A percentile compares a stretch with the other conserved stretches of the same genome.
These are phyloP conservation scores for Leptographium galeiforme DNA, from an alignment of 2,329 filamentous ascomycete species.

Conservation along the genomic window DNA sequence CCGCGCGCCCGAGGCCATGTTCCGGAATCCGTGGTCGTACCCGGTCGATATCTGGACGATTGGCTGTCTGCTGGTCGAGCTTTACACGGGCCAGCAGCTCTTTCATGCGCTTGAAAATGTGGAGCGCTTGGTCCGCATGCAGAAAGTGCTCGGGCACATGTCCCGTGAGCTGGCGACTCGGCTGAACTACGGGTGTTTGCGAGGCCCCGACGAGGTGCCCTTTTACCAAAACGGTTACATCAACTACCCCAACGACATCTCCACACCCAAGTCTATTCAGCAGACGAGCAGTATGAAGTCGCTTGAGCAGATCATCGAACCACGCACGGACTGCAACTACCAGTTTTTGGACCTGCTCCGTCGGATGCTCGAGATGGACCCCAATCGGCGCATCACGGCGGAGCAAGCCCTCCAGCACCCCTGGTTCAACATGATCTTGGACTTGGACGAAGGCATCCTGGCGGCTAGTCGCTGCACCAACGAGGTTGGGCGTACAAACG, in stretches of 20 bases:
- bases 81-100: constrained; percentile 73
- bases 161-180: not conserved
- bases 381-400: not conserved
- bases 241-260: not conserved
- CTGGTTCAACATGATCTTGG: not conserved
- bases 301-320: not conserved
- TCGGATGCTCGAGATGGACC: not conserved
- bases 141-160: not conserved
- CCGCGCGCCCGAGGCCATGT: constrained; percentile 80
- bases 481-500: too few relatives aligned
- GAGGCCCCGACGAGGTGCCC: not conserved
- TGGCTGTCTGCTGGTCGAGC: constrained; percentile 98
- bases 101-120: accelerated
- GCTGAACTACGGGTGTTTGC: not conserved
- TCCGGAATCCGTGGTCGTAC: constrained; percentile 91
- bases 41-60: constrained; percentile 98
- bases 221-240: not conserved
- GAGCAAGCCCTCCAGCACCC: not conserved
- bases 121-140: not conserved
- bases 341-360: not conserved
- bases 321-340: not conserved
- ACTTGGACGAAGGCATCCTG: not conserved
- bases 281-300: not conserved
- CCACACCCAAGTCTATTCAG: too few relatives aligned
- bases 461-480: not conserved